Conservation (phyloP, 257 asterid species). For the Nemophila menziesii region DNA sequence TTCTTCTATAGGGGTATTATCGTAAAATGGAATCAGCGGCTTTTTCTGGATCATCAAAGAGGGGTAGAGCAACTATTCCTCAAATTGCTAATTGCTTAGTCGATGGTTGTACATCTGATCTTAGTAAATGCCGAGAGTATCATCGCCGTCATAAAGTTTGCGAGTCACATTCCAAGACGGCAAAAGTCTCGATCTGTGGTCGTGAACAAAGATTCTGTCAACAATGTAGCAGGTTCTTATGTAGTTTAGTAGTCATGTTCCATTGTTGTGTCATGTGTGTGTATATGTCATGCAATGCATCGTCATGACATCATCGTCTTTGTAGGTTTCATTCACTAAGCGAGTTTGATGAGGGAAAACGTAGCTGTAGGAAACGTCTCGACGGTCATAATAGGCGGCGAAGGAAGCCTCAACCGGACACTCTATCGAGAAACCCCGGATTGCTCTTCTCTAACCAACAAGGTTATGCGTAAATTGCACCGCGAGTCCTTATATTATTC, state of each 20-base stretch:
- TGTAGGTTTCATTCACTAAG: slow-evolving; percentile 73
- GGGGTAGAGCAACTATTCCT: slow-evolving; percentile 40
- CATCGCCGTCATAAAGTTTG: slow-evolving; percentile 89
- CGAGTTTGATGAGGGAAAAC: slow-evolving; percentile 83
- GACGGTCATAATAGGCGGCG: slow-evolving; percentile 87
- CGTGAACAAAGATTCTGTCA: slow-evolving; percentile 86
- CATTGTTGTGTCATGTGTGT: not conserved
- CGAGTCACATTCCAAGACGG: slow-evolving; percentile 68
- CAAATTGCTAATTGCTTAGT: slow-evolving; percentile 68
- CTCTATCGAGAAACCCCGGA: slow-evolving; percentile 28
- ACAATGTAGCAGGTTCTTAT: slow-evolving; percentile 79
- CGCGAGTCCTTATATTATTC: too few relatives aligned
- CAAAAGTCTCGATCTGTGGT: slow-evolving; percentile 62
- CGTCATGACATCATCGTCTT: too few relatives aligned
- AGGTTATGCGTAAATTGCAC: too few relatives aligned
- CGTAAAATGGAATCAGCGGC: slow-evolving; percentile 63
- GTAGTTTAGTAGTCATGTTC: not conserved
- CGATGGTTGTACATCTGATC: slow-evolving; percentile 80
- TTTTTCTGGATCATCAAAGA: slow-evolving; percentile 46
- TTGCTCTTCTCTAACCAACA: slow-evolving; percentile 31
- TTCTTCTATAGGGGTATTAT: too few relatives aligned
- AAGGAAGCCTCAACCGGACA: slow-evolving; percentile 76
- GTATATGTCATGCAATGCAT: not conserved
- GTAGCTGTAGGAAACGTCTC: slow-evolving; percentile 89
- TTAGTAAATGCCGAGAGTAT: slow-evolving; percentile 71